Evolutionary conservation across 2,329 filamentous ascomycete genomes (phyloP).

Genomic region (Gliomastix tumulicola): DNA sequence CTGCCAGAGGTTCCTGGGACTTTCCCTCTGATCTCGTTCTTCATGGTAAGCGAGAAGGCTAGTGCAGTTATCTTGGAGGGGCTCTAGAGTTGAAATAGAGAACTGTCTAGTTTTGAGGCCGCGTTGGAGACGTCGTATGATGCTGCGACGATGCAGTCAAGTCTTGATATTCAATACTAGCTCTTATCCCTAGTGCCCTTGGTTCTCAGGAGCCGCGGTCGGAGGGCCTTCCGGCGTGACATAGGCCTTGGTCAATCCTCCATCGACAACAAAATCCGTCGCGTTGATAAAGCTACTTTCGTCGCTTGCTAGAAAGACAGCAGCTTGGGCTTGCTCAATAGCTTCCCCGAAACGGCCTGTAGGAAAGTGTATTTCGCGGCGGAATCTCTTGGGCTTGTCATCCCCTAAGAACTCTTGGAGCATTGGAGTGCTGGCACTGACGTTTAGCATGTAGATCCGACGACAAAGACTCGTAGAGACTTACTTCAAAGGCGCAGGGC

Average conservation of each 20-base stretch:
- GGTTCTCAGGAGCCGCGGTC: slow-evolving; percentile 34
- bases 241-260: slow-evolving; percentile 56
- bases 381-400: slow-evolving; percentile 59
- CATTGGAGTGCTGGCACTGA: slow-evolving; percentile 53
- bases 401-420: slow-evolving; percentile 73
- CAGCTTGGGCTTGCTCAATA: slow-evolving; percentile 69
- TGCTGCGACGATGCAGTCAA: too few species aligned
- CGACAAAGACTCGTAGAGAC: slow-evolving; percentile 6
- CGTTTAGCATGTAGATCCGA: neutral
- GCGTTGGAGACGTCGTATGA: too few species aligned
- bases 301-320: slow-evolving; percentile 67
- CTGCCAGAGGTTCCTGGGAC: slow-evolving; percentile 44
- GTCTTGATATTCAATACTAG: neutral
- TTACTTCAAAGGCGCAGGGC: slow-evolving; percentile 66
- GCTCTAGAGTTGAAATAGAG: too few species aligned
- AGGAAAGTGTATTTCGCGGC: slow-evolving; percentile 71
- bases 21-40: slow-evolving; percentile 40
- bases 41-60: slow-evolving; percentile 52
- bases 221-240: slow-evolving; percentile 15
- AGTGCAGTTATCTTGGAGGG: slow-evolving; percentile 3
- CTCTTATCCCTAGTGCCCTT: neutral
- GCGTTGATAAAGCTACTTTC: slow-evolving; percentile 71
- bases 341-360: slow-evolving; percentile 70
- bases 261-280: slow-evolving; percentile 66
- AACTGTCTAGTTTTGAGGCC: too few species aligned